Conservation (phyloP, 2,329 filamentous ascomycete species). For the Blastomyces gilchristii region DNA sequence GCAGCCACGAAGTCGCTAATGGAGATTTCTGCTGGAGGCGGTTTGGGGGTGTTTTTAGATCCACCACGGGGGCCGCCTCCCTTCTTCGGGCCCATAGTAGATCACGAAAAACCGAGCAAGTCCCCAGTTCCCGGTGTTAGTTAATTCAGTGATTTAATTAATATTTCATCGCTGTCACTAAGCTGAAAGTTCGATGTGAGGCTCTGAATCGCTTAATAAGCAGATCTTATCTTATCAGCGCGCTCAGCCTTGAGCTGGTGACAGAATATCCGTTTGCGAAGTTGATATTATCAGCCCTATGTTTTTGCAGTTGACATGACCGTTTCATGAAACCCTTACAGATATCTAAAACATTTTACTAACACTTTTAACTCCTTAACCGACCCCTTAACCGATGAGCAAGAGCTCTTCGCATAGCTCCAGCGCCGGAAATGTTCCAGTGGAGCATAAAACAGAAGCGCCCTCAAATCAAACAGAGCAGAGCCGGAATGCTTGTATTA, state of each 20-base stretch:
- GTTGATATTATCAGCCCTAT: neutral
- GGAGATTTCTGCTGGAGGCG: conserved; percentile 21
- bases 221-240: conserved; percentile 7
- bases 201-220: neutral
- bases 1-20: conserved; percentile 16
- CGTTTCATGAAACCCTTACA: neutral
- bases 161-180: neutral
- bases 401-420: neutral
- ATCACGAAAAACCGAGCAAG: conserved; percentile 10
- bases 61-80: conserved; percentile 31
- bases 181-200: neutral
- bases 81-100: conserved; percentile 33
- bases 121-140: neutral
- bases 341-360: neutral
- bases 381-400: neutral
- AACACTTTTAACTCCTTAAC: neutral
- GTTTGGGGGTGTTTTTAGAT: conserved; percentile 33
- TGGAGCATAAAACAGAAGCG: neutral
- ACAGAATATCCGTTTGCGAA: neutral
- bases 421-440: neutral
- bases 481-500: conserved; percentile 13
- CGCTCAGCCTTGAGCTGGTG: neutral
- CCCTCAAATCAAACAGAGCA: conserved; percentile 16
- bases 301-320: neutral
- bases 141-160: neutral